Percentiles rank a stretch among this genome's conserved stretches.
These are phyloP conservation scores for Ilyonectria sp. DNA, from an alignment of 2,329 filamentous ascomycete genomes.

Conservation along the genomic window DNA sequence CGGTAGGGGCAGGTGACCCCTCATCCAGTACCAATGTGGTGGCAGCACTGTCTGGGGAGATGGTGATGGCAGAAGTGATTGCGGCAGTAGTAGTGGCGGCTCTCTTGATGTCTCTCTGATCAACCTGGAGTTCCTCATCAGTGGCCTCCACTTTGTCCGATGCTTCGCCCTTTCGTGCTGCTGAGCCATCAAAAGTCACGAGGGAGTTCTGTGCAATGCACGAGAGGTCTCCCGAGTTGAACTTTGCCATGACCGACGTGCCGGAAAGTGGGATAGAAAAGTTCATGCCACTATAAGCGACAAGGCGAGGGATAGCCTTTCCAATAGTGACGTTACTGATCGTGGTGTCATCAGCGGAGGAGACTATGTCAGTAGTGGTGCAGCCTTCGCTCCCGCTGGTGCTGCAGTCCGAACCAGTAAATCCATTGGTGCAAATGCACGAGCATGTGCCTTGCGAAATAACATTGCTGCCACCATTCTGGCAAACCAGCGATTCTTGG, in stretches of 20 bases:
- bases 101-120: constrained; percentile 27
- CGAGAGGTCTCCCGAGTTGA: constrained; percentile 82
- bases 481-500: constrained; percentile 74
- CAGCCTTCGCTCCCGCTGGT: constrained; percentile 65
- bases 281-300: constrained; percentile 74
- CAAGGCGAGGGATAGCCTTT: constrained; percentile 81
- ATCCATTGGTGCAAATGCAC: constrained; percentile 92
- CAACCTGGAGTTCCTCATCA: constrained; percentile 34
- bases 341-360: constrained; percentile 56
- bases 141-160: constrained; percentile 46
- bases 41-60: constrained; percentile 36
- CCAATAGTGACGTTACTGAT: constrained; percentile 84
- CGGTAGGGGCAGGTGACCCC: constrained; percentile 35
- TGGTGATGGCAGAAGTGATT: constrained; percentile 35
- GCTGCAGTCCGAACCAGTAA: constrained; percentile 74
- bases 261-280: constrained; percentile 84
- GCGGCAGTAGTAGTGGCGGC: constrained; percentile 29
- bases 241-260: constrained; percentile 79
- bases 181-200: constrained; percentile 82
- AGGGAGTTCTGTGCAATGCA: constrained; percentile 90
- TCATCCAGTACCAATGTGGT: constrained; percentile 43
- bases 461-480: constrained; percentile 86
- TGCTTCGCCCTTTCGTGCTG: constrained; percentile 53
- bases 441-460: constrained; percentile 79
- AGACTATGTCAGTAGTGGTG: constrained; percentile 63